These are phyloP conservation scores for Saitozyma sp. DNA, from an alignment of 768 basidiomycete genomes.

Conservation along the genomic window DNA sequence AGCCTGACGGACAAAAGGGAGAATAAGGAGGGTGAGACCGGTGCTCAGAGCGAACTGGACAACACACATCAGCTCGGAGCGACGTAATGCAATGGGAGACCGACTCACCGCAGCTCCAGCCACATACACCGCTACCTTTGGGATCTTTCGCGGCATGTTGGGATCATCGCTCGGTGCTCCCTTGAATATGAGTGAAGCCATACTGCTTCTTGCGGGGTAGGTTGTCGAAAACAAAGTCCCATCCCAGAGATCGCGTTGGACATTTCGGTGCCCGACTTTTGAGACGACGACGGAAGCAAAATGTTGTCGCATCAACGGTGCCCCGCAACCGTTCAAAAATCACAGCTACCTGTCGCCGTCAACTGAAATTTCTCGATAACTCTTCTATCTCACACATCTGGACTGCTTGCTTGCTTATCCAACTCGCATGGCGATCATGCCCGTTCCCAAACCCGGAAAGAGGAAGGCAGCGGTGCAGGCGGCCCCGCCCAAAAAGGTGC, in stretches of 20 bases:
- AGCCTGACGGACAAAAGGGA: constrained; percentile 35
- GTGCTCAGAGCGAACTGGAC: constrained; percentile 33
- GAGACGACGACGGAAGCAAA: constrained; percentile 12
- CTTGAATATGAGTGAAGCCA: constrained; percentile 12
- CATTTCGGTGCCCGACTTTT: neutral
- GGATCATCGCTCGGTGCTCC: constrained; percentile 10
- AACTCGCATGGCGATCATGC: constrained; percentile 8
- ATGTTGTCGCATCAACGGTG: neutral
- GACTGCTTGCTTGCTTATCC: neutral
- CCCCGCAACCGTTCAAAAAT: too few relatives aligned
- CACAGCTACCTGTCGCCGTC: too few relatives aligned
- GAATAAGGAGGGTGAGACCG: constrained; percentile 32
- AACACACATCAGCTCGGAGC: neutral
- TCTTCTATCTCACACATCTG: neutral
- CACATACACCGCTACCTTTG: constrained; percentile 40
- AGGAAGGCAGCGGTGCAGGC: constrained; percentile 16
- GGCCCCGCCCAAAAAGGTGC: constrained; percentile 12
- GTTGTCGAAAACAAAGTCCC: neutral
- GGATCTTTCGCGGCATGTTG: constrained; percentile 29
- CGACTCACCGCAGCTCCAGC: constrained; percentile 35
- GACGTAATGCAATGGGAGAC: neutral
- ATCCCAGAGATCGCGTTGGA: neutral
- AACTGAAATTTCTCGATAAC: too few relatives aligned
- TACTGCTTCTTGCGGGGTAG: neutral
- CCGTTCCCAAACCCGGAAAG: constrained; percentile 15